Evolutionary conservation across 768 basidiomycete genomes (phyloP).

Genomic region (Xerocomus brunneocitrinus): DNA sequence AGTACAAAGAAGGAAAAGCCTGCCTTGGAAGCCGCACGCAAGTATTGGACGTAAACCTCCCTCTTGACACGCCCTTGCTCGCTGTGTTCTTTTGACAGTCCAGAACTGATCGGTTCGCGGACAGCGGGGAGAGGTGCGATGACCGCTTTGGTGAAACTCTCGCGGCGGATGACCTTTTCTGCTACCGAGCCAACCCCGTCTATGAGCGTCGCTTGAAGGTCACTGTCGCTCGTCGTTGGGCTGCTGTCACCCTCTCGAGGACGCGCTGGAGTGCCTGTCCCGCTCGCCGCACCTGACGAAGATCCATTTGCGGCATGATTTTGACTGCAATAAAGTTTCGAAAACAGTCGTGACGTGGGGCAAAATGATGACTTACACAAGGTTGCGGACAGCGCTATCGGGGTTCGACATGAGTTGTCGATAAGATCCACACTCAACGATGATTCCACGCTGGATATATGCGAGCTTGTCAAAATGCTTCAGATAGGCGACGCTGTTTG

Average conservation of each 20-base stretch:
- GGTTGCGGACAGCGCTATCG: constrained; percentile 58
- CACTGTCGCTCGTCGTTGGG: constrained; percentile 17
- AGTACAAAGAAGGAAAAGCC: constrained; percentile 69
- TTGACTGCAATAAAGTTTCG: constrained; percentile 26
- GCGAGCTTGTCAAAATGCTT: too few relatives aligned
- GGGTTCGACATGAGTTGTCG: too few relatives aligned
- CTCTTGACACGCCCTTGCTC: constrained; percentile 80
- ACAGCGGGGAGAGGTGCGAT: constrained; percentile 40
- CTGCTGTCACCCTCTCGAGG: constrained; percentile 22
- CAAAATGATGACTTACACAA: constrained; percentile 53
- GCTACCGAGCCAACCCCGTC: constrained; percentile 27
- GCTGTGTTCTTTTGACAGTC: constrained; percentile 62
- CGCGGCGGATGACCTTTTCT: constrained; percentile 55
- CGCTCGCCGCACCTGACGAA: constrained; percentile 41
- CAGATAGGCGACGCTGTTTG: too few relatives aligned
- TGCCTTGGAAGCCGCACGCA: constrained; percentile 69
- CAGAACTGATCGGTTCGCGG: constrained; percentile 39
- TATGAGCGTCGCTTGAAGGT: constrained; percentile 20
- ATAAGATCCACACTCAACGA: too few relatives aligned
- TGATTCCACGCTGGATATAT: too few relatives aligned
- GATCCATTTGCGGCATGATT: constrained; percentile 42
- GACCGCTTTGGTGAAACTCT: constrained; percentile 55
- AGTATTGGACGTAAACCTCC: constrained; percentile 72
- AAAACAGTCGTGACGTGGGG: not conserved
- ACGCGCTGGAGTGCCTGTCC: constrained; percentile 43